A percentile compares a stretch with the other conserved stretches of the same genome.
Evolutionary conservation across 2,329 filamentous ascomycete species (phyloP).

Genomic region (Diaporthe vexans): DNA sequence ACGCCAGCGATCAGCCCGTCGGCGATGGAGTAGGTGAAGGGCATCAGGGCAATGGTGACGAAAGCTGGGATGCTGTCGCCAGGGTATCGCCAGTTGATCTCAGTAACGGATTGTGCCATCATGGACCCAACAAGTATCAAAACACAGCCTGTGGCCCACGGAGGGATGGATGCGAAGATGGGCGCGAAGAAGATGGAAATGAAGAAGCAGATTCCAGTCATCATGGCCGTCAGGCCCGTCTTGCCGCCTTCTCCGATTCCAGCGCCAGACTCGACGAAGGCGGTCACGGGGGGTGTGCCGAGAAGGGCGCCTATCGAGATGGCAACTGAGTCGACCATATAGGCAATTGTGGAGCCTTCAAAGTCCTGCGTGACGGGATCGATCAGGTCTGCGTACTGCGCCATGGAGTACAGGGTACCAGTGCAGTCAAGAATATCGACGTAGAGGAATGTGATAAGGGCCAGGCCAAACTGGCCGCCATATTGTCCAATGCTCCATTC

Average conservation of each 20-base stretch:
- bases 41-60: slow-evolving; percentile 87
- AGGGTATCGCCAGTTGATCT: slow-evolving; percentile 91
- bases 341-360: slow-evolving; percentile 83
- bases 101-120: slow-evolving; percentile 83
- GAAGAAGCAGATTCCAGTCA: slow-evolving; percentile 78
- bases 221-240: slow-evolving; percentile 79
- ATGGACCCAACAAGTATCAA: slow-evolving; percentile 88
- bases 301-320: slow-evolving; percentile 84
- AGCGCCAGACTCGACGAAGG: slow-evolving; percentile 82
- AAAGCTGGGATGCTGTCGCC: slow-evolving; percentile 89
- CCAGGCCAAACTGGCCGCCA: slow-evolving; percentile 83
- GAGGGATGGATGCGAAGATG: slow-evolving; percentile 82
- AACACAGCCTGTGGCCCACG: slow-evolving; percentile 83
- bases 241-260: slow-evolving; percentile 82
- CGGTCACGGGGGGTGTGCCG: slow-evolving; percentile 79
- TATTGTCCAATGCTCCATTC: slow-evolving; percentile 79
- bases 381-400: slow-evolving; percentile 83
- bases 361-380: slow-evolving; percentile 89
- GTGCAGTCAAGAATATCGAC: slow-evolving; percentile 92
- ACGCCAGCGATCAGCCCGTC: slow-evolving; percentile 89
- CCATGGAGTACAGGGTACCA: slow-evolving; percentile 91
- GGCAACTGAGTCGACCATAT: slow-evolving; percentile 83
- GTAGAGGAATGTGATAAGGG: slow-evolving; percentile 90
- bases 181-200: slow-evolving; percentile 82
- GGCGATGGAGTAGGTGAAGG: slow-evolving; percentile 90